Conservation (phyloP, 202 grass and related monocot species). For the Panicum hallii region DNA sequence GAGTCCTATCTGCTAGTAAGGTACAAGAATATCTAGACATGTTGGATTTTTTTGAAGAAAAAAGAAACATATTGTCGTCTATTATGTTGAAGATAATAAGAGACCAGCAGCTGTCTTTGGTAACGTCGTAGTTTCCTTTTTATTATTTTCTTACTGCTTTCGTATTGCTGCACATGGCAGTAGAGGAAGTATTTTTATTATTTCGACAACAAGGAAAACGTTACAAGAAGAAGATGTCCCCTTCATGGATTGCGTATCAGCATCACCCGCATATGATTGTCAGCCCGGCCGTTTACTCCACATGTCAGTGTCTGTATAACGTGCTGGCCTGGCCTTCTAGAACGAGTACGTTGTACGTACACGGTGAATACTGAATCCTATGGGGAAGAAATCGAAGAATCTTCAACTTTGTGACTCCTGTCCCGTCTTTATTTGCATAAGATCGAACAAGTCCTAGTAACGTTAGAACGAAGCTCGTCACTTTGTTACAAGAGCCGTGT, state of each 20-base stretch:
- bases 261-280: not conserved
- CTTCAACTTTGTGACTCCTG: not conserved
- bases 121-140: not conserved
- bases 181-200: not conserved
- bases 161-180: too few species aligned
- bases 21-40: not conserved
- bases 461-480: not conserved
- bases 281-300: not conserved
- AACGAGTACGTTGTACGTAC: not conserved
- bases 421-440: not conserved
- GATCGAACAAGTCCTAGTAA: not conserved
- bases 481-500: not conserved
- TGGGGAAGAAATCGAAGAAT: not conserved
- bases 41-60: not conserved
- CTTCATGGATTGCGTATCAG: not conserved
- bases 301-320: not conserved
- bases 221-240: not conserved
- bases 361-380: not conserved
- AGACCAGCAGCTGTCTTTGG: not conserved
- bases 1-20: not conserved
- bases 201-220: not conserved
- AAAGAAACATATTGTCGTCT: not conserved
- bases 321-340: slow-evolving; percentile 8
- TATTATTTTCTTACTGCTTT: not conserved
- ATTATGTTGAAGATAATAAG: not conserved